Evolutionary conservation across 2,329 filamentous ascomycete genomes (phyloP).

Genomic region (Sclerotinia glacialis): DNA sequence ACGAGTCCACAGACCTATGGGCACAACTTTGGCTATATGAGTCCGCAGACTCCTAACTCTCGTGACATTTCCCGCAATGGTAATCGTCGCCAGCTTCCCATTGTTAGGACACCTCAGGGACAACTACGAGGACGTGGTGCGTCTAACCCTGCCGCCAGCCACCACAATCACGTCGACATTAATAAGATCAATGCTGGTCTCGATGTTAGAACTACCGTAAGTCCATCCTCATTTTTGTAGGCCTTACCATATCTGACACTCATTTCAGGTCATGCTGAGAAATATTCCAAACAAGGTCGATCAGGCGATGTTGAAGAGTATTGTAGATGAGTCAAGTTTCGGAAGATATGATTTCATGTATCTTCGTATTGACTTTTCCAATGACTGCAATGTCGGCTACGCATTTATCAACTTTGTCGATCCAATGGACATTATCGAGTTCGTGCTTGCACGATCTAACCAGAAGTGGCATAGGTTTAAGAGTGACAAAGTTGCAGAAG

Average conservation of each 20-base stretch:
- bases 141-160: conserved; percentile 46
- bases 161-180: conserved; percentile 63
- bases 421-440: conserved; percentile 74
- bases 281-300: conserved; percentile 93
- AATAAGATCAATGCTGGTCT: conserved; percentile 60
- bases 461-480: conserved; percentile 77
- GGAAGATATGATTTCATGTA: conserved; percentile 96
- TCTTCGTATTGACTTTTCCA: conserved; percentile 82
- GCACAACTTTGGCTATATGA: conserved; percentile 14
- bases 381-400: conserved; percentile 90
- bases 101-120: conserved; percentile 40
- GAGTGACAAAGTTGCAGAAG: conserved; percentile 79
- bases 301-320: conserved; percentile 70
- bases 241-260: conserved; percentile 21
- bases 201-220: conserved; percentile 73
- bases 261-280: conserved; percentile 76
- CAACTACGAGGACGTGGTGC: conserved; percentile 39
- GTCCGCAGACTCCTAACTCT: conserved; percentile 24
- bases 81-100: conserved; percentile 42
- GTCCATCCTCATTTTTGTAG: conserved; percentile 34
- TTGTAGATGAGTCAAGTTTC: conserved; percentile 74
- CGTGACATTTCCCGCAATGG: conserved; percentile 23
- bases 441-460: conserved; percentile 67
- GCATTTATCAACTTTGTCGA: conserved; percentile 94
- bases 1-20: conserved; percentile 10